Percentiles rank a stretch among this genome's conserved stretches.
phyloP scores from a whole-genome alignment of 2,329 filamentous ascomycete genomes.

The Teratosphaeria gauchensis region DNA sequence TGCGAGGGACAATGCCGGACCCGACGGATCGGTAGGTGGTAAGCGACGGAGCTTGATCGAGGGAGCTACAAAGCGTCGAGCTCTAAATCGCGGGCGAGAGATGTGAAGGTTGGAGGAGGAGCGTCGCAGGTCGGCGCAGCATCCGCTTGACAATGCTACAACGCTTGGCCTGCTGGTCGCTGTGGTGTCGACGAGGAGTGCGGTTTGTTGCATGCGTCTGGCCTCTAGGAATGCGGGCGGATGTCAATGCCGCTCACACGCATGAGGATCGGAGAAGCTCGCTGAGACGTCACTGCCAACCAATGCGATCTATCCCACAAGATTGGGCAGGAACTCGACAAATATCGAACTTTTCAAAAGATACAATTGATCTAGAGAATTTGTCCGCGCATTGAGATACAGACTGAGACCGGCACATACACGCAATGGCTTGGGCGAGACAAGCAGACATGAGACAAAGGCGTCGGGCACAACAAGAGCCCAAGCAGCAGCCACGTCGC shows the following conservation, averaged over 20 bases:
- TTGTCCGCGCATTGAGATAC: not conserved
- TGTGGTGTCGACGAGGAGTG: not conserved
- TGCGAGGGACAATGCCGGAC: not conserved
- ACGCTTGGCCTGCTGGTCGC: not conserved
- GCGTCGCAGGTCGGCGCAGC: not conserved
- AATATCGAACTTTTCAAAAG: not conserved
- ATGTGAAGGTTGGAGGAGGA: too few species aligned
- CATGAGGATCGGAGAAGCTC: not conserved
- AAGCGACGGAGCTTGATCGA: not conserved
- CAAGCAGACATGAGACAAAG: not conserved
- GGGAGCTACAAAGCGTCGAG: not conserved
- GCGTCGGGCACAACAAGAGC: not conserved
- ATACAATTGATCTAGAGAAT: not conserved
- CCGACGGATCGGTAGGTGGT: not conserved
- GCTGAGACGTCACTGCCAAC: not conserved
- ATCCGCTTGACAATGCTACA: not conserved
- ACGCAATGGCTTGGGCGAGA: not conserved
- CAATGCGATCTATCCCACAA: not conserved
- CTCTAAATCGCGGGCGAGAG: too few species aligned
- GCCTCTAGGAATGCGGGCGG: not conserved
- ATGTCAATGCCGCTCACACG: not conserved
- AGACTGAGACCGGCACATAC: not conserved
- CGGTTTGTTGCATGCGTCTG: not conserved
- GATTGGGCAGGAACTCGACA: not conserved
- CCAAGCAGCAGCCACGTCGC: not conserved